Conservation (phyloP, 2,329 filamentous ascomycete species). For the Exophiala alcalophila region DNA sequence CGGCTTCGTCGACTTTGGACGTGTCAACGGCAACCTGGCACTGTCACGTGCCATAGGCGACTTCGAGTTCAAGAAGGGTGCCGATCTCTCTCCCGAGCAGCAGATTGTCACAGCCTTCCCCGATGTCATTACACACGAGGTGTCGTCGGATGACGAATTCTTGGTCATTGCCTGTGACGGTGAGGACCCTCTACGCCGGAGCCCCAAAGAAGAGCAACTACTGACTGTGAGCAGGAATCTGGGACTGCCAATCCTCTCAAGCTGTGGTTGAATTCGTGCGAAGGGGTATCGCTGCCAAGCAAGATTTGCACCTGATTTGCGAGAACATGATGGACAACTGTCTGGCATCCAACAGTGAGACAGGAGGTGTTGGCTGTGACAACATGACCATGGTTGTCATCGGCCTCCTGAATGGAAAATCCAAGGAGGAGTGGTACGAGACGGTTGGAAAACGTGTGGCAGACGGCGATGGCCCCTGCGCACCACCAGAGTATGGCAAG, state of each 20-base stretch:
- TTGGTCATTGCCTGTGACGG: constrained; percentile 89
- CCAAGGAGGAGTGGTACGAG: constrained; percentile 98
- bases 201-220: neutral
- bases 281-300: constrained; percentile 92
- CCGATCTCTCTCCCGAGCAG: constrained; percentile 93
- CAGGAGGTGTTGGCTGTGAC: constrained; percentile 94
- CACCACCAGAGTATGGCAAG: constrained; percentile 99
- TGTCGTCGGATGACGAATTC: constrained; percentile 93
- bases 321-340: constrained; percentile 99
- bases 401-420: constrained; percentile 84
- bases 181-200: constrained; percentile 44
- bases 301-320: constrained; percentile 90
- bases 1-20: constrained; percentile 96
- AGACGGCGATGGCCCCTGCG: constrained; percentile 95
- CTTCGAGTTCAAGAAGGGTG: constrained; percentile 99
- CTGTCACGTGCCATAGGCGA: constrained; percentile 96
- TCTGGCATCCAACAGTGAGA: constrained; percentile 94
- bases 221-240: constrained; percentile 68
- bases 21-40: constrained; percentile 96
- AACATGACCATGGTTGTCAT: constrained; percentile 99
- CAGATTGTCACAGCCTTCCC: constrained; percentile 98
- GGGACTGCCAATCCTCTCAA: constrained; percentile 99
- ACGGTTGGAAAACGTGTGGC: constrained; percentile 90
- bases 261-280: constrained; percentile 95
- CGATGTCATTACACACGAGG: constrained; percentile 86